Evolutionary conservation across 345 rosid genomes (phyloP).

Genomic region (Populus nigra): DNA sequence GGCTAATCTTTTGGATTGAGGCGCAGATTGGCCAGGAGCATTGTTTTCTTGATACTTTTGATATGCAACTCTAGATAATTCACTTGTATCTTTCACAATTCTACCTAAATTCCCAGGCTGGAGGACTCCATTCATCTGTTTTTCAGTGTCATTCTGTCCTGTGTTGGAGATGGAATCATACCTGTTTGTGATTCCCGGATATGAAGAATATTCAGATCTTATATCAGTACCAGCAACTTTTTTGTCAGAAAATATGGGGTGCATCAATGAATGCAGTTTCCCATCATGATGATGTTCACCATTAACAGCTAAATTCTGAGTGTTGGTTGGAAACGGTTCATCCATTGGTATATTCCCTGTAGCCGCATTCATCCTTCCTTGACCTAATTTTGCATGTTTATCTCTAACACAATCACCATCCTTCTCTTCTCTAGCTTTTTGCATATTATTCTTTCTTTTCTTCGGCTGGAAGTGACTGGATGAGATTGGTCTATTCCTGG

Average conservation of each 20-base stretch:
- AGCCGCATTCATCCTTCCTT: neutral
- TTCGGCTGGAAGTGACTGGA: conserved; percentile 23
- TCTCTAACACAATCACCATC: conserved; percentile 14
- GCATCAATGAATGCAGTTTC: neutral
- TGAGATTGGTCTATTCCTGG: conserved; percentile 24
- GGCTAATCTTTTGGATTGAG: conserved; percentile 12
- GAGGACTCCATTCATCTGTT: conserved; percentile 15
- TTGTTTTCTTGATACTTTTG: conserved; percentile 15
- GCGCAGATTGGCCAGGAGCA: conserved; percentile 14
- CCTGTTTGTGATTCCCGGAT: conserved; percentile 17
- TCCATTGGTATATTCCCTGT: neutral
- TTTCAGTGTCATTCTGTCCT: conserved; percentile 19
- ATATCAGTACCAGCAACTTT: conserved; percentile 11
- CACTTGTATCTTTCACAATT: conserved; percentile 12
- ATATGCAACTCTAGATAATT: conserved; percentile 15
- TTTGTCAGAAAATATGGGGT: conserved; percentile 12
- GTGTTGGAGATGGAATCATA: conserved; percentile 18
- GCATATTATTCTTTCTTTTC: conserved; percentile 24
- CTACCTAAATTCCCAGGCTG: conserved; percentile 17
- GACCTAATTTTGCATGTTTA: conserved; percentile 30
- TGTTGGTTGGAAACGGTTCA: neutral
- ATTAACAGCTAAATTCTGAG: conserved; percentile 15
- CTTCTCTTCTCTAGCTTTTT: conserved; percentile 21
- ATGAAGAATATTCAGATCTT: conserved; percentile 19
- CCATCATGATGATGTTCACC: conserved; percentile 11